phyloP scores from a whole-genome alignment of 2,329 filamentous ascomycete species.

The Stachybotrys echinatus region DNA sequence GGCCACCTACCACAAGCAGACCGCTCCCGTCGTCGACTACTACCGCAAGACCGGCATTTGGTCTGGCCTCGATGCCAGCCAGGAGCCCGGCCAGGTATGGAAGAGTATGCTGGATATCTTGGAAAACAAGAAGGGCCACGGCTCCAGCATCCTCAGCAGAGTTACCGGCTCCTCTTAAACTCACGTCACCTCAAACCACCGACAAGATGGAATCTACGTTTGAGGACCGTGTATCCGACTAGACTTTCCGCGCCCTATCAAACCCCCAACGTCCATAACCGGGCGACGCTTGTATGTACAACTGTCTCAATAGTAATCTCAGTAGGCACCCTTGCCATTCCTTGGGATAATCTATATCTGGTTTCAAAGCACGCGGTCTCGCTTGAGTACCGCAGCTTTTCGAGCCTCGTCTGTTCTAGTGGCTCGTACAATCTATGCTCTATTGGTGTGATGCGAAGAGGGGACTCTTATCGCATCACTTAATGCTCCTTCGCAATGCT shows the following conservation, averaged over 20 bases:
- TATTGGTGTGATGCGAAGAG: neutral
- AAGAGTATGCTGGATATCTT: conserved; percentile 85
- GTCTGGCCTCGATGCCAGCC: conserved; percentile 90
- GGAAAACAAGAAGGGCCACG: conserved; percentile 44
- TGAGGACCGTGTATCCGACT: neutral
- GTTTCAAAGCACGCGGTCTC: neutral
- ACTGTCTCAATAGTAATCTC: conserved; percentile 12
- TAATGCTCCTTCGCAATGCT: neutral
- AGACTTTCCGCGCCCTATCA: neutral
- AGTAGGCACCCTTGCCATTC: conserved; percentile 21
- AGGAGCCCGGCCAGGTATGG: conserved; percentile 95
- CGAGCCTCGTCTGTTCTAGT: no score
- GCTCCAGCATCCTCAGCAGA: conserved; percentile 34
- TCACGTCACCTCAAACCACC: neutral
- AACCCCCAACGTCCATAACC: neutral
- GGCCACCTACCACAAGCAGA: conserved; percentile 90
- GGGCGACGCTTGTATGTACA: conserved; percentile 16
- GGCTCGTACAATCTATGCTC: neutral
- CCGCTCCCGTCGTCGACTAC: conserved; percentile 85
- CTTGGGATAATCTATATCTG: conserved; percentile 5
- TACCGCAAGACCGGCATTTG: conserved; percentile 98
- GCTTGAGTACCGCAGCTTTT: neutral
- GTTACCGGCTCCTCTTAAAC: conserved; percentile 1
- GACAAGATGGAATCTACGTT: neutral
- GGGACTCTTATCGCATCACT: neutral